phyloP scores from a whole-genome alignment of 805 yeast species.

The Myxozyma geophila region DNA sequence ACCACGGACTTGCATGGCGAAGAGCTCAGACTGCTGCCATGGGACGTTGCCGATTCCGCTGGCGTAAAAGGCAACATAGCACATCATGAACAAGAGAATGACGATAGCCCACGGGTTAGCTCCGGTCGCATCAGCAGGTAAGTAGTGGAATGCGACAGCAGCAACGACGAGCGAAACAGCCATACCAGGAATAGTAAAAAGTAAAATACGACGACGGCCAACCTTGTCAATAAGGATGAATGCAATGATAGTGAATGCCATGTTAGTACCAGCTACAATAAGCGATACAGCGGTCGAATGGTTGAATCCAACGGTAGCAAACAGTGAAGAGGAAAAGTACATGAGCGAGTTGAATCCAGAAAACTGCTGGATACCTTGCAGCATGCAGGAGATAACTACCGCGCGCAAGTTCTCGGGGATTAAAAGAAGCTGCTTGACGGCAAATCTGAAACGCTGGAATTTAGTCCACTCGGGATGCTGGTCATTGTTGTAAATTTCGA shows the following conservation, averaged over 20 bases:
- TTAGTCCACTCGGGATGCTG: conserved; percentile 32
- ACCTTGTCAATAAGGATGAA: conserved; percentile 83
- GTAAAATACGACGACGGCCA: conserved; percentile 83
- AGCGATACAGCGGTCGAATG: conserved; percentile 94
- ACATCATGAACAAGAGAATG: conserved; percentile 81
- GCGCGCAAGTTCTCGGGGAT: conserved; percentile 77
- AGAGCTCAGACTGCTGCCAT: conserved; percentile 96
- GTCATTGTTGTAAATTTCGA: conserved; percentile 54
- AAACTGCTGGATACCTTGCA: conserved; percentile 96
- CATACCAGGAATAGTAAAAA: conserved; percentile 87
- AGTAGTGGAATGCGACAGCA: conserved; percentile 89
- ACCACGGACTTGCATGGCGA: conserved; percentile 92
- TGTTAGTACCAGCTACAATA: conserved; percentile 92
- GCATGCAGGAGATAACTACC: conserved; percentile 83
- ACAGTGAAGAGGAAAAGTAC: conserved; percentile 93
- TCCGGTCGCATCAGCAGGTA: conserved; percentile 59
- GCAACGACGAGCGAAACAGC: conserved; percentile 72
- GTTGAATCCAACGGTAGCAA: conserved; percentile 84
- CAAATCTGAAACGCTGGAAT: conserved; percentile 37
- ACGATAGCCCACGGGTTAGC: conserved; percentile 74
- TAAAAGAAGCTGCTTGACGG: conserved; percentile 44
- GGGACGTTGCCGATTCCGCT: conserved; percentile 97
- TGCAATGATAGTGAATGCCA: conserved; percentile 83
- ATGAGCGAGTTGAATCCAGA: conserved; percentile 95
- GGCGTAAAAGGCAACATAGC: conserved; percentile 88